Evolutionary conservation across 2,329 filamentous ascomycete species (phyloP).

Genomic region (Aspergillus quadricinctus): DNA sequence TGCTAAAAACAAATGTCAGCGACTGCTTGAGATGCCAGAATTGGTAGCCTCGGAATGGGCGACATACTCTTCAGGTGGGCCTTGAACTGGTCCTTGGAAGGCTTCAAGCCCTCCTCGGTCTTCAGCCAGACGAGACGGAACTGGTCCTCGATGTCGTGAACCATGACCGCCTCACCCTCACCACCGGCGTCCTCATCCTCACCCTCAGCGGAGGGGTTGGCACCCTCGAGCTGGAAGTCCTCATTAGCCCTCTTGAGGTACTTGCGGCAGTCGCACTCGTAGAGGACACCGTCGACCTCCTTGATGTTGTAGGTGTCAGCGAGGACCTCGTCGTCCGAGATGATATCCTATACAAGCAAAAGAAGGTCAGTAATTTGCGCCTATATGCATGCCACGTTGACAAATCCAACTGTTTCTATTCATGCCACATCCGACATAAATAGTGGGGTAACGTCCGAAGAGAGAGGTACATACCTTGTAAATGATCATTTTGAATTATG

Average conservation of each 20-base stretch:
- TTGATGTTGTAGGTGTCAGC: constrained; percentile 89
- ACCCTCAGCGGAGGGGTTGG: constrained; percentile 92
- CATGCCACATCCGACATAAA: neutral
- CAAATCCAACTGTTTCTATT: neutral
- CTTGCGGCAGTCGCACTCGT: constrained; percentile 89
- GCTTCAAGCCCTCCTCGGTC: constrained; percentile 39
- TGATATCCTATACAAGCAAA: constrained; percentile 62
- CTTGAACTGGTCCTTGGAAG: constrained; percentile 80
- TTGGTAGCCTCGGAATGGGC: neutral
- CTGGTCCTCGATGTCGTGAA: constrained; percentile 90
- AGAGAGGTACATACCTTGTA: constrained; percentile 54
- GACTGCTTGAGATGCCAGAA: constrained; percentile 2
- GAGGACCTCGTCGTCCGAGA: constrained; percentile 92
- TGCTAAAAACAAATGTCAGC: constrained; percentile 42
- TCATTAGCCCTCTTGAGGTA: constrained; percentile 69
- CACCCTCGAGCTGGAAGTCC: constrained; percentile 63
- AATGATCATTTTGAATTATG: constrained; percentile 64
- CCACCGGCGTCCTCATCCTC: constrained; percentile 65
- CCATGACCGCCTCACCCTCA: constrained; percentile 62
- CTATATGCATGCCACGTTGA: neutral
- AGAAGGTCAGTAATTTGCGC: constrained; percentile 8
- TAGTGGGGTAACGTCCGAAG: constrained; percentile 5
- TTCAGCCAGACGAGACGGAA: constrained; percentile 73
- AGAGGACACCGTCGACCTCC: constrained; percentile 72
- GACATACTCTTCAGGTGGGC: constrained; percentile 75